These are phyloP conservation scores for Clavispora asparagi DNA, from an alignment of 805 yeast genomes.

Conservation along the genomic window DNA sequence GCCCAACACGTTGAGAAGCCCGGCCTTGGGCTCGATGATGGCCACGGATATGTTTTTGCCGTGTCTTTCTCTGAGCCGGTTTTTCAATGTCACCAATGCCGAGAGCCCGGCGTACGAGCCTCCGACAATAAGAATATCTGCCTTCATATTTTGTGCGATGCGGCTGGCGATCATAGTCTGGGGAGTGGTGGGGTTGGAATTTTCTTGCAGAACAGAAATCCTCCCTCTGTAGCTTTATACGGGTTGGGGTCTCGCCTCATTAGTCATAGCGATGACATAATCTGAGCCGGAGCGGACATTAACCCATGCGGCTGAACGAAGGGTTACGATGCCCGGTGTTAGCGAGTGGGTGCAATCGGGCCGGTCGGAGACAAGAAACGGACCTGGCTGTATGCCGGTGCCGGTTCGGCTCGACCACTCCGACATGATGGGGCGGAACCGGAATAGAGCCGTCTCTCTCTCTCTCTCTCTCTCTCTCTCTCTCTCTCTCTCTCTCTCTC, in stretches of 20 bases:
- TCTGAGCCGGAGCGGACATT: too few species aligned
- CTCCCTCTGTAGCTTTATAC: too few species aligned
- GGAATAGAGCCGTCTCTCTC: too few species aligned
- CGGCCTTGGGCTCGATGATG: constrained; percentile 36
- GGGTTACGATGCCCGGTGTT: background rate
- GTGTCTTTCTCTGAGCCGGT: constrained; percentile 16
- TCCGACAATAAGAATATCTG: constrained; percentile 35
- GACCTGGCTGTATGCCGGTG: background rate
- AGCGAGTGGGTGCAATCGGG: background rate
- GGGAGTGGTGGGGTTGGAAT: background rate
- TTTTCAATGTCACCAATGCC: constrained; percentile 26
- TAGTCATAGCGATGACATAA: too few species aligned
- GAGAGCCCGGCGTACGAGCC: constrained; percentile 39
- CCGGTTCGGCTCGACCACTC: background rate
- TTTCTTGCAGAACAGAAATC: too few species aligned
- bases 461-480: too few species aligned
- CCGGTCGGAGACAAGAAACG: background rate
- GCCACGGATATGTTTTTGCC: constrained; percentile 24
- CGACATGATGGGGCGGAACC: background rate
- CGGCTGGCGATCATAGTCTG: background rate
- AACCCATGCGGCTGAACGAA: too few species aligned
- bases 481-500: too few species aligned
- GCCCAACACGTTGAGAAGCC: constrained; percentile 35
- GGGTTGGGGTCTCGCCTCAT: too few species aligned
- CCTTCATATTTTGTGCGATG: constrained; percentile 13